Evolutionary conservation across 2,329 filamentous ascomycete genomes (phyloP), one percentile per base, ranked within the genome.

Genomic region (Calonectria ilicicola): DNA sequence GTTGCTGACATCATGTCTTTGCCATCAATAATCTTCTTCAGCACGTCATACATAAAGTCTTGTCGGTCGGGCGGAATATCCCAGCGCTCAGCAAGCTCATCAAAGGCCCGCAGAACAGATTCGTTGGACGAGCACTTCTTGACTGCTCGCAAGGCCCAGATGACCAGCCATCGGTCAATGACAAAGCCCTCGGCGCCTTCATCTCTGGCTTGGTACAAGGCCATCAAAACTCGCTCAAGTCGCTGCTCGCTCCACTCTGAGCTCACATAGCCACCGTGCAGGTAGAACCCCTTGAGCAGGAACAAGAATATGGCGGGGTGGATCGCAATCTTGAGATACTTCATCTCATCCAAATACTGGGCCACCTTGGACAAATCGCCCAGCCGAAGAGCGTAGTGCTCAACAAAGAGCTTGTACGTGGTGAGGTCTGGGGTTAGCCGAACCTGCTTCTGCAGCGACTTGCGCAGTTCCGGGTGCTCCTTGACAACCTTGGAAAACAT

Each of bases 331-430:
- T 88, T 85, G 76, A 92, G 92, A 44, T 86, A 84, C 69, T 90
- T 91, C 95, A 98, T 98, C 81, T 98, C 96, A 58, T 91, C 89
- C 26, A 99, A 85, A 53, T 95, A 90, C 62, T 91, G 89, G 14
- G 91, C 90, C 15, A 97, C 91, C 74, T 91, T 91, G 47, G 91
- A 86, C 26, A 98, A 87, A 75, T 97, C 89, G 19, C 96, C 96
- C 4, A 91, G 86, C 21, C 87, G 86, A 23, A 90, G 84, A 6
- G 93, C 92, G 79, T 94, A 93, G 81, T 98, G 90, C 53, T 93
- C 91, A 73, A 98, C 89, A 65, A 98, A 87, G 53, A 97, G 91
- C 60, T 93, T 91, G 81, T 95, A 98, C 0, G 96, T 98, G 44
- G 91, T 89, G 9, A 94, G 86, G 82, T 98, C 91, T 0, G 96